Percentiles rank a stretch among this genome's conserved stretches.
These are phyloP conservation scores for Rhodomyrtus psidioides DNA, from an alignment of 441 rosid genomes.

Conservation along the genomic window DNA sequence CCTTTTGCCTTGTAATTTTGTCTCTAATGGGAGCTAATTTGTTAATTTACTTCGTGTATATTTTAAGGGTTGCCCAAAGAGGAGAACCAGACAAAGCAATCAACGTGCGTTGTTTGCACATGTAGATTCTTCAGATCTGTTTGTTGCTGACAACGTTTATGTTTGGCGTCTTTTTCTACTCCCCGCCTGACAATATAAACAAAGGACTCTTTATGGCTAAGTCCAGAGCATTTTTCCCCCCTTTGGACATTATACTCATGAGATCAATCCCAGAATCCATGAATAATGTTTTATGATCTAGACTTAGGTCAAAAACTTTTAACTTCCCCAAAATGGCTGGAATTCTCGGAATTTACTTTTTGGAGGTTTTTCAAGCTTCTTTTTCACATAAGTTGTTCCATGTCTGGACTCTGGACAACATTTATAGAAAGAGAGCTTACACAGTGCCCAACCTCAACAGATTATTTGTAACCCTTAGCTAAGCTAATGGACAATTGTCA, in stretches of 20 bases:
- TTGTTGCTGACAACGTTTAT: background rate
- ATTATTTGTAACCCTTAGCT: background rate
- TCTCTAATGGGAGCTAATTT: background rate
- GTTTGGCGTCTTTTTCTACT: background rate
- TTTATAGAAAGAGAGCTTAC: background rate
- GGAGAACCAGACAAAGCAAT: background rate
- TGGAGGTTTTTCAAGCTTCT: background rate
- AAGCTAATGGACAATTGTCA: background rate
- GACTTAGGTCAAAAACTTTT: background rate
- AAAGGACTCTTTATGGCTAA: background rate
- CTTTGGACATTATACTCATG: background rate
- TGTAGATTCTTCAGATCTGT: background rate
- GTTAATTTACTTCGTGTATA: no score
- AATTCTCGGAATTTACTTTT: background rate
- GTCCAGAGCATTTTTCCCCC: background rate
- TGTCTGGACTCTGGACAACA: background rate
- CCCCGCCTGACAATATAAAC: background rate
- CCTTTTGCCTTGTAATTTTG: background rate
- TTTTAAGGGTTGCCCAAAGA: background rate
- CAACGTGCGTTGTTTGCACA: background rate
- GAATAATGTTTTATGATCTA: background rate
- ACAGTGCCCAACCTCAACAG: background rate
- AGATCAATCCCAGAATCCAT: background rate
- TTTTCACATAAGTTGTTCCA: background rate
- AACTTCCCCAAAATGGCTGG: background rate